These are phyloP conservation scores for Paspalum notatum DNA, from an alignment of 176 grass and related monocot species.

Conservation along the genomic window DNA sequence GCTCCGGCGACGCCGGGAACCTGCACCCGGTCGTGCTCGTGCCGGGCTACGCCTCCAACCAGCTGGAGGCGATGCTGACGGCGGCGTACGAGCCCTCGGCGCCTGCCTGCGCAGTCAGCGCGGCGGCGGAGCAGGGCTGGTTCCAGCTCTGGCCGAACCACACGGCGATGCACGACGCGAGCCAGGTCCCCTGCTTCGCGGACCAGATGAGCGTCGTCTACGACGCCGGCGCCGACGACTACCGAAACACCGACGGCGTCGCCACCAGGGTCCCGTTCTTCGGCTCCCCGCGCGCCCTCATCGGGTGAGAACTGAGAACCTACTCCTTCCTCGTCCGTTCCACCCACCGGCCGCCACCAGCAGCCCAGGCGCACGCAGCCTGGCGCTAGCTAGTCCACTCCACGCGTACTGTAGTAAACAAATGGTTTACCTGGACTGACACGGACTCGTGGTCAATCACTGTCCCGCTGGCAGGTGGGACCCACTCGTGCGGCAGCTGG, in stretches of 20 bases:
- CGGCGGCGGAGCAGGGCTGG: conserved; percentile 40
- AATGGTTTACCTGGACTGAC: neutral
- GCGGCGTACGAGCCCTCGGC: conserved; percentile 51
- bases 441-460: neutral
- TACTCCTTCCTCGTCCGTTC: neutral
- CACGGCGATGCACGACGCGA: conserved; percentile 35
- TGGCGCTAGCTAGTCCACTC: neutral
- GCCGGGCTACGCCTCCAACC: conserved; percentile 62
- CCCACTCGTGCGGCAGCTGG: conserved; percentile 34
- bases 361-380: neutral
- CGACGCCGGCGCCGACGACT: conserved; percentile 61
- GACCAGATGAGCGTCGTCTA: conserved; percentile 67
- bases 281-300: conserved; percentile 48
- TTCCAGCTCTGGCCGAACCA: conserved; percentile 74
- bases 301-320: conserved; percentile 21
- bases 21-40: conserved; percentile 64
- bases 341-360: neutral
- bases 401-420: neutral
- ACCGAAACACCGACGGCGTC: conserved; percentile 58
- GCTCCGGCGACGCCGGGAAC: neutral
- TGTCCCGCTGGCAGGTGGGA: conserved; percentile 44
- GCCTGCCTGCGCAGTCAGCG: conserved; percentile 40
- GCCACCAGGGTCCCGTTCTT: conserved; percentile 58
- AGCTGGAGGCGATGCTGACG: conserved; percentile 61
- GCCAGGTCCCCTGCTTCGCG: conserved; percentile 49